Conservation (phyloP, 352 stramenopile genomes). For the Globisporangium alternatum region DNA sequence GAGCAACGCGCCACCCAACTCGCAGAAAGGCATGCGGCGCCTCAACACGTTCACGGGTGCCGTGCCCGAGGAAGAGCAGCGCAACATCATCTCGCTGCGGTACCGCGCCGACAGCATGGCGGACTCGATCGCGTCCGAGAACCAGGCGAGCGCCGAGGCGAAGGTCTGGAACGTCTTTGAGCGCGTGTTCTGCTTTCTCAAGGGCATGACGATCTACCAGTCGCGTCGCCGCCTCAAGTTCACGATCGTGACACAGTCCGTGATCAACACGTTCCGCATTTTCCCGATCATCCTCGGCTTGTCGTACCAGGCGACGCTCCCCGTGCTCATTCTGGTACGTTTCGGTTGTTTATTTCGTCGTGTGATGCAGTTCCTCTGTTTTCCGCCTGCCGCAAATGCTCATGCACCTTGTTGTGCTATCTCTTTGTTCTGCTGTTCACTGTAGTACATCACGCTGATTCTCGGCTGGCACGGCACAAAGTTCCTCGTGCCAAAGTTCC, state of each 20-base stretch:
- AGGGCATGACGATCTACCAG: conserved; percentile 88
- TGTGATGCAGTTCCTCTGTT: not conserved
- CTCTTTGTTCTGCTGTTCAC: not conserved
- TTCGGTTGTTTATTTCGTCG: not conserved
- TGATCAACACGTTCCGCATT: conserved; percentile 82
- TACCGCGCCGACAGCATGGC: conserved; percentile 84
- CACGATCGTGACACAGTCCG: conserved; percentile 81
- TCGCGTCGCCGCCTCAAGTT: conserved; percentile 77
- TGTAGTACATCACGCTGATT: conserved; percentile 79
- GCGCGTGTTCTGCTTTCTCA: conserved; percentile 85
- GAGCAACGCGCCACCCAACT: conserved; percentile 14
- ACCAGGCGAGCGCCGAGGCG: conserved; percentile 49
- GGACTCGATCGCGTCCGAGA: conserved; percentile 73
- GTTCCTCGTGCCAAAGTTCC: conserved; percentile 80
- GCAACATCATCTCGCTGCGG: conserved; percentile 84
- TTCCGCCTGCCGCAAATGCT: not conserved
- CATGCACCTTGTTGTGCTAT: not conserved
- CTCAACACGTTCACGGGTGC: conserved; percentile 68
- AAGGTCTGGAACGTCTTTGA: conserved; percentile 83
- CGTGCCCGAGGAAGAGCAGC: conserved; percentile 69
- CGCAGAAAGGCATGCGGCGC: conserved; percentile 47
- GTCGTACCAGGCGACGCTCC: conserved; percentile 80
- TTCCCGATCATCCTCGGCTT: conserved; percentile 84
- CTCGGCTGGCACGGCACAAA: conserved; percentile 88
- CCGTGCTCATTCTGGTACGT: conserved; percentile 75